phyloP scores from a whole-genome alignment of 768 basidiomycete genomes.

The Rickenella mellea region DNA sequence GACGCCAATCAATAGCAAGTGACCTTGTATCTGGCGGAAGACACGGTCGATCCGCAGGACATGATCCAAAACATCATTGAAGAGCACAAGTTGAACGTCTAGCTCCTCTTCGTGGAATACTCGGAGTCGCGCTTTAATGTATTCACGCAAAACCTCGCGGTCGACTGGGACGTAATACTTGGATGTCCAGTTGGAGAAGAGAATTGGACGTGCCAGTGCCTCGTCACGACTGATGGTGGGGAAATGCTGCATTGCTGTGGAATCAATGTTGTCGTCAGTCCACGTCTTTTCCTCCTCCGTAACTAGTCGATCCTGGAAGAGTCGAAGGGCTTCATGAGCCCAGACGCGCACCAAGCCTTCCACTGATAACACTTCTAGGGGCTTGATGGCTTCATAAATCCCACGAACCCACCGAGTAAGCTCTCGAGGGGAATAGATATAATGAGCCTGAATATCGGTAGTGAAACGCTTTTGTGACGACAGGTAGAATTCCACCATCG shows the following conservation, averaged over 20 bases:
- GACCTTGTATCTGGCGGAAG: constrained; percentile 97
- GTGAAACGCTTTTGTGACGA: constrained; percentile 93
- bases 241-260: constrained; percentile 80
- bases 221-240: constrained; percentile 84
- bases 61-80: constrained; percentile 97
- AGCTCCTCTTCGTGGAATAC: constrained; percentile 99
- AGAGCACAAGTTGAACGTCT: constrained; percentile 93
- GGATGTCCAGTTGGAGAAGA: constrained; percentile 99
- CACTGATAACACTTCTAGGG: constrained; percentile 85
- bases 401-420: constrained; percentile 96
- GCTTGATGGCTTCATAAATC: constrained; percentile 93
- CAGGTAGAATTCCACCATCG: constrained; percentile 95
- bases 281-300: constrained; percentile 85
- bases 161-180: constrained; percentile 95
- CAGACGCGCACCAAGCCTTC: constrained; percentile 95
- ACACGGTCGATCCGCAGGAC: constrained; percentile 97
- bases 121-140: constrained; percentile 89
- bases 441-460: constrained; percentile 95
- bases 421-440: constrained; percentile 98
- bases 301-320: constrained; percentile 97
- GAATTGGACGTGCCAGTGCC: constrained; percentile 79
- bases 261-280: constrained; percentile 91
- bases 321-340: constrained; percentile 94
- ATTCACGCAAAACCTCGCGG: constrained; percentile 86
- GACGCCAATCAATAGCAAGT: constrained; percentile 92